Evolutionary conservation across 1,139 yeast species (phyloP), one percentile per base, ranked within the genome.

Genomic region (Taphrina betulina): DNA sequence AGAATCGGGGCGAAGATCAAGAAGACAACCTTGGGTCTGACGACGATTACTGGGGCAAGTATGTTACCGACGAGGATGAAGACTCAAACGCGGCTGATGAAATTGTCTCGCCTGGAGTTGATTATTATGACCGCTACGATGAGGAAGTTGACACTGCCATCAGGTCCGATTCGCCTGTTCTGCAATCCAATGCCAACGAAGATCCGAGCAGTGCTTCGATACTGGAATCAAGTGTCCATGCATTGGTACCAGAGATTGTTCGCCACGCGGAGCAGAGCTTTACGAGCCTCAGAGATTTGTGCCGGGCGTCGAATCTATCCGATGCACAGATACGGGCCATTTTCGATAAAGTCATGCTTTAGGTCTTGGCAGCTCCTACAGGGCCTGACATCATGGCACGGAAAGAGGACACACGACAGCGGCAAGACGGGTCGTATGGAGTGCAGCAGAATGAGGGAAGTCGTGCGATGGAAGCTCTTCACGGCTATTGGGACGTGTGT

Each of bases 61-160:
- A 50, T 35, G 54, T 22, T 20, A 10, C 29, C 33, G 46, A 38
- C 8, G 41, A 24, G 3, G 23, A 31, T 1, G 26, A 33, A 4
- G 12, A n/a, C 3, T 17, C 31, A 3, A 16, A 5, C n/a, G 14
- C 12, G 14, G 33, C n/a, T 20, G 7, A 8, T 14, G 22, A 41
- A 26, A 40, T n/a, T n/a, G n/a, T n/a, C n/a, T n/a, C n/a, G n/a
- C 43, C 16, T n/a, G 41, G 31, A 12, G 26, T 5, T 10, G 54
- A 50, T 31, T 50, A 50, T n/a, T 50, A 50, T 24, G 43, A 8
- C 22, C 45, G 54, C n/a, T 50, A 50, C 16, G 46, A n/a, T 16
- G 14, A 24, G 4, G 31, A 50, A 17, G 41, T 40, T 22, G 46
- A 50, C 34, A 38, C 54, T n/a, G 46, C 40, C 19, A 50, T 50